These are phyloP conservation scores for Stevia rebaudiana DNA, from an alignment of 140 eudicot genomes.

Conservation along the genomic window DNA sequence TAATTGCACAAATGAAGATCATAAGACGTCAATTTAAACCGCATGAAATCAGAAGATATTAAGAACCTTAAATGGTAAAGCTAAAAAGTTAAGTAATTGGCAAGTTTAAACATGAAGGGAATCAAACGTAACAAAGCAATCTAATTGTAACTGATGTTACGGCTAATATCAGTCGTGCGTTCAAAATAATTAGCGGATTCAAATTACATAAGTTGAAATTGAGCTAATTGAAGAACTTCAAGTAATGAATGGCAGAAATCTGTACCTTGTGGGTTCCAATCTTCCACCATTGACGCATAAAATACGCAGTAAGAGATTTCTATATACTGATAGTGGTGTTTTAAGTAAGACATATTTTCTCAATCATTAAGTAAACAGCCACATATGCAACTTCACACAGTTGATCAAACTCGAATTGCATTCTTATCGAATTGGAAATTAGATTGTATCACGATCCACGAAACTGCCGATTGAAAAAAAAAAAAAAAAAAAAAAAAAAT, in stretches of 20 bases:
- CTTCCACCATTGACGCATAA: background rate
- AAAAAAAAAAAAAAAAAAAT: too few species aligned
- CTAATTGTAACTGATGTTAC: background rate
- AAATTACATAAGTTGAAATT: background rate
- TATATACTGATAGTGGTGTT: background rate
- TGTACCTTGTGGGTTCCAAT: conserved; percentile 1
- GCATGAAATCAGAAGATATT: background rate
- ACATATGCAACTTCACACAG: too few species aligned
- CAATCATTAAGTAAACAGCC: too few species aligned
- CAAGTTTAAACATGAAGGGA: background rate
- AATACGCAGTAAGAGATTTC: background rate
- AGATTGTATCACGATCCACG: too few species aligned
- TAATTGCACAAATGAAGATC: background rate
- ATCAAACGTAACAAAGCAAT: background rate
- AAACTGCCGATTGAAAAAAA: too few species aligned
- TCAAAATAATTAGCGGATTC: background rate
- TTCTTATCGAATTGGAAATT: too few species aligned
- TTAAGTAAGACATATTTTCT: too few species aligned
- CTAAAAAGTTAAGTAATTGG: background rate
- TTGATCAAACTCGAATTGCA: too few species aligned
- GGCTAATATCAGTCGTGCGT: background rate
- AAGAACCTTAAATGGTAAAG: conserved; percentile 2
- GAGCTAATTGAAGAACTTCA: background rate
- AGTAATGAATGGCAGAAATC: background rate
- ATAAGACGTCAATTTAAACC: background rate